A percentile compares a stretch with the other conserved stretches of the same genome.
Conservation (phyloP, 2,329 filamentous ascomycete species). For the Neofusicoccum umdonicola region DNA sequence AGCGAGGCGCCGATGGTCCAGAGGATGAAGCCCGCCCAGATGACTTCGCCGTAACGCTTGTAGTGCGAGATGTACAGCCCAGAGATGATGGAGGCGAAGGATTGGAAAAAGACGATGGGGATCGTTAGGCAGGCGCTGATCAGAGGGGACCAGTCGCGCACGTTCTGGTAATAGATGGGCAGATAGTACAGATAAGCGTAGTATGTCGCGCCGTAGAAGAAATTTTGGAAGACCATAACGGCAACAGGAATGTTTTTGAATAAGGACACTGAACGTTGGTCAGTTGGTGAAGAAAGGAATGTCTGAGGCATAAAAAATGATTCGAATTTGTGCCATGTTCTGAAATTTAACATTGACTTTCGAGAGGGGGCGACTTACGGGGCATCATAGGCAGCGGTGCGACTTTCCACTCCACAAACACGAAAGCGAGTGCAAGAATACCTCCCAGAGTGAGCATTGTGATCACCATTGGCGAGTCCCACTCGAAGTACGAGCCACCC, state of each 20-base stretch:
- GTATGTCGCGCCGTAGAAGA: conserved; percentile 60
- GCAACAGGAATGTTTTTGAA: conserved; percentile 55
- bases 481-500: conserved; percentile 57
- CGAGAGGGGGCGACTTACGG: not conserved
- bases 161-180: conserved; percentile 62
- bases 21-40: conserved; percentile 49
- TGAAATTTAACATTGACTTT: too few species aligned
- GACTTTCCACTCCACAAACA: conserved; percentile 56
- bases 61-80: conserved; percentile 58
- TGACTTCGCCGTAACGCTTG: conserved; percentile 59
- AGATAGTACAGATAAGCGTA: conserved; percentile 61
- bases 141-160: conserved; percentile 44
- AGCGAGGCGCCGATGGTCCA: conserved; percentile 56
- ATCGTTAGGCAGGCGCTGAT: conserved; percentile 53
- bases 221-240: conserved; percentile 57
- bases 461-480: conserved; percentile 58
- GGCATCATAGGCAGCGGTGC: conserved; percentile 60
- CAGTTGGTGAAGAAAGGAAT: not conserved
- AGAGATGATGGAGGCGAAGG: conserved; percentile 46
- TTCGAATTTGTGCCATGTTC: too few species aligned
- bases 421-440: conserved; percentile 48
- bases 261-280: conserved; percentile 42
- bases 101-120: conserved; percentile 51
- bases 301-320: too few species aligned
- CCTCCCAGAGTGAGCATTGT: conserved; percentile 56